Percentiles rank a stretch among this genome's conserved stretches.
These are phyloP conservation scores for Triangularia setosa DNA, from an alignment of 2,329 filamentous ascomycete genomes.

Conservation along the genomic window DNA sequence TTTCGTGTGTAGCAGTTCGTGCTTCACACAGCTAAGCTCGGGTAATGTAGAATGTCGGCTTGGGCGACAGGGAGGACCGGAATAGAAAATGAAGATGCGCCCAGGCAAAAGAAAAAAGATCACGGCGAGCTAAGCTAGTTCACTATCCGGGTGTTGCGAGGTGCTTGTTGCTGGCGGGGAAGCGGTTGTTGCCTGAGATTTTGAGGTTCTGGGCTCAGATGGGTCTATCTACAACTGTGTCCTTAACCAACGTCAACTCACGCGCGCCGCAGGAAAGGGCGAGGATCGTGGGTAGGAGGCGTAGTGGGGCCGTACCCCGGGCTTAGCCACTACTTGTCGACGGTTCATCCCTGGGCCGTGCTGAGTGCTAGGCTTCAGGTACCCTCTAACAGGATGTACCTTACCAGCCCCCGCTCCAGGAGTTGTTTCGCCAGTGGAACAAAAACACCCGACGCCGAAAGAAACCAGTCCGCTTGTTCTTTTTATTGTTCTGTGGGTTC, in stretches of 20 bases:
- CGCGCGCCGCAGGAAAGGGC: constrained; percentile 12
- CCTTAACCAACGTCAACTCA: constrained; percentile 23
- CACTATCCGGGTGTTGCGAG: not conserved
- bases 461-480: not conserved
- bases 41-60: not conserved
- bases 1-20: not conserved
- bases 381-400: constrained; percentile 5
- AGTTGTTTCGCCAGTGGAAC: not conserved
- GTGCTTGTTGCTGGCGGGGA: not conserved
- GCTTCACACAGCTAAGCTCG: not conserved
- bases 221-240: constrained; percentile 28
- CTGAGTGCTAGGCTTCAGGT: not conserved
- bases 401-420: not conserved
- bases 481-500: not conserved
- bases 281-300: constrained; percentile 11
- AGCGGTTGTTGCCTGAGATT: constrained; percentile 11
- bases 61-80: not conserved
- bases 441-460: not conserved
- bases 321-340: constrained; percentile 3
- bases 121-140: not conserved
- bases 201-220: constrained; percentile 23
- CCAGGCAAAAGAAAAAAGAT: not conserved
- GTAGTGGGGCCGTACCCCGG: constrained; percentile 14
- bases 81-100: not conserved
- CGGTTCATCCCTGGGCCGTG: not conserved